Conservation (phyloP, 805 yeast genomes). For the Grigorovia jiainica region DNA sequence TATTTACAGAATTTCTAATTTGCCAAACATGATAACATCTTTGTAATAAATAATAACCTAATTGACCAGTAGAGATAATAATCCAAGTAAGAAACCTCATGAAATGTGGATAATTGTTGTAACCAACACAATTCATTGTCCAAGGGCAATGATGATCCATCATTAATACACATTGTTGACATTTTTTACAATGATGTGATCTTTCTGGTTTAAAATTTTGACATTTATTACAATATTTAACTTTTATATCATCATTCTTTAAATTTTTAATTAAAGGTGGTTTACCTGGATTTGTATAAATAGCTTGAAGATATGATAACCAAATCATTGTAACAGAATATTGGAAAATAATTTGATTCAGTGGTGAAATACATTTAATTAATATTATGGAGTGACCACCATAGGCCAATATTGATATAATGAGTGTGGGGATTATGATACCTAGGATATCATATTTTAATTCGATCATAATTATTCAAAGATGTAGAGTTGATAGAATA, state of each 20-base stretch:
- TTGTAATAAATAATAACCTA: conserved; percentile 33
- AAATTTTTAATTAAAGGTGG: conserved; percentile 54
- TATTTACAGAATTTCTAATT: conserved; percentile 44
- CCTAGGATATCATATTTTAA: conserved; percentile 25
- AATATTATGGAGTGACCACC: conserved; percentile 53
- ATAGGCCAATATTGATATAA: conserved; percentile 54
- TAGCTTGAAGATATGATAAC: conserved; percentile 68
- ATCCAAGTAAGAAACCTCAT: conserved; percentile 67
- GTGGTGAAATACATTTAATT: conserved; percentile 31
- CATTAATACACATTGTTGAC: conserved; percentile 61
- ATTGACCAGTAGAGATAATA: conserved; percentile 39
- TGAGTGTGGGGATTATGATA: conserved; percentile 47
- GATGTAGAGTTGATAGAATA: not conserved
- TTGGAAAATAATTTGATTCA: conserved; percentile 40
- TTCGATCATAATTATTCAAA: not conserved
- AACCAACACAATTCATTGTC: conserved; percentile 88
- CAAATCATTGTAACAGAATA: conserved; percentile 47
- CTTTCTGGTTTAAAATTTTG: conserved; percentile 67
- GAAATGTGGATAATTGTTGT: conserved; percentile 68
- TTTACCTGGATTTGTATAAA: conserved; percentile 55
- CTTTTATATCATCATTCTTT: conserved; percentile 34
- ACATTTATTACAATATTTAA: conserved; percentile 66
- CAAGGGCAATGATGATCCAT: conserved; percentile 97
- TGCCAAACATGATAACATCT: conserved; percentile 38
- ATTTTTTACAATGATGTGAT: conserved; percentile 76